A percentile compares a stretch with the other conserved stretches of the same genome.
Conservation (phyloP, 148 eudicot species). For the Silene conica region DNA sequence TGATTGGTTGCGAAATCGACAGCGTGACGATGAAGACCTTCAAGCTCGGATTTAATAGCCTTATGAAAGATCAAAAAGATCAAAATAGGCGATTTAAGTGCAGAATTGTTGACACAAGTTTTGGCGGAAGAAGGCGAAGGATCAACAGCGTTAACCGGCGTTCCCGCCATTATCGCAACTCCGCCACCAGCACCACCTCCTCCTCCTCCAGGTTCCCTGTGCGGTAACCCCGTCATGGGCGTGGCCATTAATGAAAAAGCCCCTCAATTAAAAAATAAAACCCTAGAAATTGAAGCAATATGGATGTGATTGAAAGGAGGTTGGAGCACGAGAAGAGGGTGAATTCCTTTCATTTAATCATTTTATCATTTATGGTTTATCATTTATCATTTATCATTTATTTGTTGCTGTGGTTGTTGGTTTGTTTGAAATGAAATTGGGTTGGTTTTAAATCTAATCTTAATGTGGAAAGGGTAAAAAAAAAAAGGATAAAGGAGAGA, state of each 20-base stretch:
- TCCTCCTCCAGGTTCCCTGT: constrained; percentile 34
- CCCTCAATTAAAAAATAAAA: constrained; percentile 1
- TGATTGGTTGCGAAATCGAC: constrained; percentile 59
- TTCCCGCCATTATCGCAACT: constrained; percentile 62
- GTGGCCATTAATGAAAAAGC: constrained; percentile 53
- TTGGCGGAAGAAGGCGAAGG: constrained; percentile 32
- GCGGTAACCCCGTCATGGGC: constrained; percentile 65
- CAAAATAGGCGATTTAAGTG: constrained; percentile 68
- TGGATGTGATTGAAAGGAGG: not conserved
- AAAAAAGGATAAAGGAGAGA: not conserved
- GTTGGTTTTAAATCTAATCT: not conserved
- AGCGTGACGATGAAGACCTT: constrained; percentile 66
- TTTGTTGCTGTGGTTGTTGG: not conserved
- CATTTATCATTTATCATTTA: no score
- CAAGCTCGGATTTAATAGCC: constrained; percentile 83
- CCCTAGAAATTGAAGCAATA: constrained; percentile 18
- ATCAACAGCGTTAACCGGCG: constrained; percentile 47
- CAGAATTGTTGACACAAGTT: constrained; percentile 31
- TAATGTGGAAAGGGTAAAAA: not conserved
- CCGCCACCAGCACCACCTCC: no score
- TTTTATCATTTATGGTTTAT: no score
- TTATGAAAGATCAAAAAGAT: constrained; percentile 83
- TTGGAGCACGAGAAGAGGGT: constrained; percentile 18
- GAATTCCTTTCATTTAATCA: not conserved
- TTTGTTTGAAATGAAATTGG: not conserved